Conservation (phyloP, 306 rosid species). For the Inga leiocalycina region DNA sequence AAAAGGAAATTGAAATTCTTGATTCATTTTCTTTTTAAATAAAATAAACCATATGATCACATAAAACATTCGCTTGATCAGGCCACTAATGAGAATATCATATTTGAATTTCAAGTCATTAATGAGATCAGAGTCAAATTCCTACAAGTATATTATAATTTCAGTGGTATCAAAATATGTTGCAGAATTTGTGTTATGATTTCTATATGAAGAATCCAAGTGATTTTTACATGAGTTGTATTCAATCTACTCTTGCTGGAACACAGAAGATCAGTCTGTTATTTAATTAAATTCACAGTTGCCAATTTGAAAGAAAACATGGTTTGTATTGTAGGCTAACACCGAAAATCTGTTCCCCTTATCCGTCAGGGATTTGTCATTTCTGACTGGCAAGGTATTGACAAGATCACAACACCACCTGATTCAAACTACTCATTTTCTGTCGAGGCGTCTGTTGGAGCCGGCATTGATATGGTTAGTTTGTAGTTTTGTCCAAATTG, state of each 20-base stretch:
- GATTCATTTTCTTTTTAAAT: background rate
- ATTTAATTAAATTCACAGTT: slow-evolving; percentile 9
- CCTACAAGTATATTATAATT: background rate
- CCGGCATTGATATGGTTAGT: slow-evolving; percentile 96
- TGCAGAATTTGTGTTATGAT: background rate
- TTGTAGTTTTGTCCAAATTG: slow-evolving; percentile 28
- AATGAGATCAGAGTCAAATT: background rate
- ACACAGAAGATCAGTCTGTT: background rate
- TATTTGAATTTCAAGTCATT: background rate
- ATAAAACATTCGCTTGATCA: background rate
- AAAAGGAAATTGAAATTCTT: background rate
- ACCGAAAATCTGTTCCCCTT: slow-evolving; percentile 25
- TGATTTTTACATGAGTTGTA: background rate
- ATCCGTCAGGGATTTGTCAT: slow-evolving; percentile 92
- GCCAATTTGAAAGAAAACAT: slow-evolving; percentile 17
- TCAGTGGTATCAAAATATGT: background rate
- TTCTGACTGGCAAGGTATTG: slow-evolving; percentile 97
- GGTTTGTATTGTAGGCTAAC: slow-evolving; percentile 24
- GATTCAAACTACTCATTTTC: slow-evolving; percentile 87
- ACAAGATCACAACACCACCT: slow-evolving; percentile 73
- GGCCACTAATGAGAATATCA: background rate
- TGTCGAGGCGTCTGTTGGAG: slow-evolving; percentile 76
- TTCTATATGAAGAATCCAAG: background rate
- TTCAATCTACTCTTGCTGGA: background rate
- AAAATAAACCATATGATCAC: background rate